Percentiles rank a stretch among this genome's conserved stretches.
Evolutionary conservation across 208 protist species (phyloP).

Genomic region (Crithidia expoeki): DNA sequence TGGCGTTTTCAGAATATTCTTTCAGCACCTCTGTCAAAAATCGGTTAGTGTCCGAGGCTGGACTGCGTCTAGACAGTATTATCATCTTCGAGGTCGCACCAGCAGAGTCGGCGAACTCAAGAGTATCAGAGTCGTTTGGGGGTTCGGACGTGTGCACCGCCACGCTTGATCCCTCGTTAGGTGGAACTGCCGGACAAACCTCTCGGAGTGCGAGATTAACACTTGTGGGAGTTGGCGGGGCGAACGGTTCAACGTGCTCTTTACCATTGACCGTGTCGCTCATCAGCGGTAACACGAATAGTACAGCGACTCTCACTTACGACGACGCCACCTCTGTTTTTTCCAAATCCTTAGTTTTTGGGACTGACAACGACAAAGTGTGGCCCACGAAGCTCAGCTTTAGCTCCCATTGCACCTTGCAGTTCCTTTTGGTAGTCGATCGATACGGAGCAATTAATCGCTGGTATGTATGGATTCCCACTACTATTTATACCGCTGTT

Average conservation of each 20-base stretch:
- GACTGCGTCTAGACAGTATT: conserved; percentile 33
- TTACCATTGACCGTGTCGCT: conserved; percentile 15
- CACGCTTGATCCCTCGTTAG: conserved; percentile 39
- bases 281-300: background rate
- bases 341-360: conserved; percentile 28
- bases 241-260: conserved; percentile 5
- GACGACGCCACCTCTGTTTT: background rate
- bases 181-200: conserved; percentile 32
- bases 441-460: conserved; percentile 50
- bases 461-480: conserved; percentile 73
- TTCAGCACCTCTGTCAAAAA: conserved; percentile 5
- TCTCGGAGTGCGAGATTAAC: conserved; percentile 29
- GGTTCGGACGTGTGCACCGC: conserved; percentile 21
- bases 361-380: background rate
- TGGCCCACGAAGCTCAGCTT: conserved; percentile 42
- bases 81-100: conserved; percentile 50
- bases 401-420: conserved; percentile 36
- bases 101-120: background rate
- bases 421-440: conserved; percentile 44
- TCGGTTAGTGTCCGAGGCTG: conserved; percentile 41
- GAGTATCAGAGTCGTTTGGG: background rate
- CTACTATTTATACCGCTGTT: conserved; percentile 48
- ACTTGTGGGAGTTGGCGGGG: conserved; percentile 6
- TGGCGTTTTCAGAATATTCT: conserved; percentile 31
- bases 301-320: background rate